Base-by-base conservation (phyloP, 2,329 filamentous ascomycete species). In the Xylariaceae sp. region DNA sequence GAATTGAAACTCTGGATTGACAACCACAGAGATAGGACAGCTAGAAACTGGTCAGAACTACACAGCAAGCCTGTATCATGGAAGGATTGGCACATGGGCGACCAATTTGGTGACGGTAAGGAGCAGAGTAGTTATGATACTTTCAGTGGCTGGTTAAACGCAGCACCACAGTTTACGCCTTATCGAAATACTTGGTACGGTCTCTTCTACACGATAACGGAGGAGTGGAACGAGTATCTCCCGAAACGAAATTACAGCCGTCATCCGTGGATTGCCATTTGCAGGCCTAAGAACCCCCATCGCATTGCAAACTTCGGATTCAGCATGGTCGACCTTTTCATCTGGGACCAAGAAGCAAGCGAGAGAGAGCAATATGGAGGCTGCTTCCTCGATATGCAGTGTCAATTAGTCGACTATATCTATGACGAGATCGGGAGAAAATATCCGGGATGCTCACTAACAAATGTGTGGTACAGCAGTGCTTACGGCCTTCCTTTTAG, bases 191-290 rank as follows among this genome's bases (percentile, higher is more conserved):
- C 74, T 1, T 76, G 72, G 55, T 50, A 71, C 1, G 80, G 77
- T 0, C 61, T 84, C 5, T 84, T 83, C 60, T 81, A 81, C 59
- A 82, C 79, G 0, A 68, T 73, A 13, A 70, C 74, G 6, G 72
- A 68, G 10, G 63, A 67, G 1, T 76, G 73, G 72, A 66, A 73
- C 33, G 50, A 61, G n/a, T 30, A 56, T 18, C 32, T 50, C 42
- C 58, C 64, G 21, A 39, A 61, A n/a, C 23, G 47, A 5, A 53
- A 26, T 10, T 67, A 68, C 18, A 47, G 45, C 13, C 73, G 76
- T 8, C 74, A 77, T 37, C 78, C 82, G 0, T 85, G 81, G 81
- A 57, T 84, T 27, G 78, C 70, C 0, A 61, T 81, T 11, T 75
- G 76, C 52, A 75, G 82, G 9, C 75, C 78, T 0, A 60, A 68